Evolutionary conservation across 495 filamentous ascomycete genomes (phyloP), one percentile per base, ranked within the genome.

Genomic region (Sordaria brevicollis): DNA sequence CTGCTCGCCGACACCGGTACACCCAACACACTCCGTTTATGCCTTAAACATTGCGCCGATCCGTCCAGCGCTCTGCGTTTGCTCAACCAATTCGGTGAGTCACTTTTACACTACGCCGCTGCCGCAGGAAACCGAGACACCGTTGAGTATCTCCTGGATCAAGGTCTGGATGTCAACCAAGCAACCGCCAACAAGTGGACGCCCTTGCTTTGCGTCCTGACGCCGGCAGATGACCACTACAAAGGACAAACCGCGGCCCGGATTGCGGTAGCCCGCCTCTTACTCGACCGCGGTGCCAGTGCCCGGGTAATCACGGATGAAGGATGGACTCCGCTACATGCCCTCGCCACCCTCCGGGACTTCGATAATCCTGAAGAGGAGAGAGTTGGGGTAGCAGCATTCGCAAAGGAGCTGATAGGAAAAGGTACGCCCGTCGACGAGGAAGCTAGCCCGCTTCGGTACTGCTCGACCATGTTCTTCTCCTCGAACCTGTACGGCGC

Each of bases 71-170:
- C 65, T 10, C 35, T 73, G 7, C 35, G 65, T 25, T 65, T 17
- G 11, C n/a, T 11, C 4, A 76, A 69, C 29, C 11, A 35, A 7
- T 35, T 69, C 21, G 68, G 39, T 3, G 73, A 76, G 69, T 69
- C 75, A 2, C 34, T 72, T 1, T 36, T 76, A n/a, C 73, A 76
- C 43, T 76, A 71, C 33, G 71, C 75, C 33, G 73, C 75, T 17
- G 71, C 68, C 9, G 71, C 71, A 5, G 54, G 71, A 19, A 43
- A 67, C 19, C 5, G 68, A 15, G 75, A 73, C 31, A 67, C 68
- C 4, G 67, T 75, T 19, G 69, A 69, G 38, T 76, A 71, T 54
- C 67, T 76, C 5, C 37, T 75, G 2, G 17, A 31, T 37, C 67
- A 41, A 15, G 71, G 75, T 43, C 69, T 76, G 10, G 54, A 71